Base-by-base conservation (phyloP, 768 basidiomycete genomes). In the Kwoniella sp. region DNA sequence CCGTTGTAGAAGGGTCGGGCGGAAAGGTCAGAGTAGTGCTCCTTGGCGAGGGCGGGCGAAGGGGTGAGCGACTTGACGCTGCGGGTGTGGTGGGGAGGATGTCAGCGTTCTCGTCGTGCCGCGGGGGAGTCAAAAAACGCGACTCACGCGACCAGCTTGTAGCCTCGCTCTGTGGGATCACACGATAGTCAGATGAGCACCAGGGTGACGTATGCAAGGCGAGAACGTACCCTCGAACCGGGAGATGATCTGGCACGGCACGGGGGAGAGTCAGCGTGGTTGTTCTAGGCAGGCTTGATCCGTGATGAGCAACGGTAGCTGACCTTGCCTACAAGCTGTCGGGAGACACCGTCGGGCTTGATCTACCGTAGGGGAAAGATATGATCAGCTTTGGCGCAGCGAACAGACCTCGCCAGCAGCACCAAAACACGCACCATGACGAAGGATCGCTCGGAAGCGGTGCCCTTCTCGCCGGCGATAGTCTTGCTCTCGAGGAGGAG, bases 301-400 rank as follows among this genome's bases (percentile, higher is more conserved):
- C 37, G 8, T 15, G 17, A 22, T 39, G 19, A 9, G 37, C 14
- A 39, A 17, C 17, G 17, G 2, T 5, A 15, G 42, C 60, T 53
- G 3, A 65, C 64, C 64, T 69, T 70, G 43, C 68, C 68, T 39
- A 70, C 68, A 26, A 70, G 58, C 50, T 70, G 68, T 20, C 68
- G 45, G 27, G 62, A 64, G 12, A 70, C 68, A 49, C 68, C 68
- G 37, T 70, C 68, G 7, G 68, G 68, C 56, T 70, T 69, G 67
- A 69, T 69, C 65, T 67, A 38, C 7, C 7, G n/a, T 15, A 15
- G n/a, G 4, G 32, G 9, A 37, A 37, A 8, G 15, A 8, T 8
- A 17, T 9, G 5, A 38, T 48, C 46, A 48, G 46, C 34, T 11
- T 40, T 22, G 25, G 23, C 17, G 27, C 25, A 31, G 15, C 26